Evolutionary conservation across 2,329 filamentous ascomycete species (phyloP).

Genomic region (Purpureocillium takamizusanense): DNA sequence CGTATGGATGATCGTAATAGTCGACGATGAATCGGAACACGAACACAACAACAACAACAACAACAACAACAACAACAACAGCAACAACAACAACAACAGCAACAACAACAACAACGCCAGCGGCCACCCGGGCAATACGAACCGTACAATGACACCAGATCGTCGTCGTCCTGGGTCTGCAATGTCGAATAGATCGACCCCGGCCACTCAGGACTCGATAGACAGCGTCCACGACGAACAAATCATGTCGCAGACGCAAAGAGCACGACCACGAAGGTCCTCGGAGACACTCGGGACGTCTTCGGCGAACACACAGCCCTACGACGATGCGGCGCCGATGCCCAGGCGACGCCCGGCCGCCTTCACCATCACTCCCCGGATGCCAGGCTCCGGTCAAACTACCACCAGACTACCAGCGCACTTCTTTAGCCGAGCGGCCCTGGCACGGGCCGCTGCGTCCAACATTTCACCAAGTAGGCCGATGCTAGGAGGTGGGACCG

Average conservation of each 20-base stretch:
- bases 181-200: background rate
- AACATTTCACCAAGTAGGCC: background rate
- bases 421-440: conserved; percentile 7
- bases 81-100: background rate
- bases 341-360: no score
- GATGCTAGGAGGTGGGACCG: no score
- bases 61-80: background rate
- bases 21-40: conserved; percentile 46
- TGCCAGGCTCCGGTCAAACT: background rate
- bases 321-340: no score
- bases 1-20: conserved; percentile 70
- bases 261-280: conserved; percentile 6
- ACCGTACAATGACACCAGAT: no score
- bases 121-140: no score
- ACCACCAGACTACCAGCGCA: conserved; percentile 4
- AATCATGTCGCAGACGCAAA: background rate
- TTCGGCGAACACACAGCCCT: background rate
- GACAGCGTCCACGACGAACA: background rate
- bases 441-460: conserved; percentile 6
- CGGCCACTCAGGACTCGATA: no score
- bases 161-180: no score
- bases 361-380: no score
- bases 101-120: background rate
- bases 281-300: conserved; percentile 12
- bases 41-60: background rate